Evolutionary conservation across 352 stramenopile species (phyloP).

Genomic region (Phytophthora hybrid): DNA sequence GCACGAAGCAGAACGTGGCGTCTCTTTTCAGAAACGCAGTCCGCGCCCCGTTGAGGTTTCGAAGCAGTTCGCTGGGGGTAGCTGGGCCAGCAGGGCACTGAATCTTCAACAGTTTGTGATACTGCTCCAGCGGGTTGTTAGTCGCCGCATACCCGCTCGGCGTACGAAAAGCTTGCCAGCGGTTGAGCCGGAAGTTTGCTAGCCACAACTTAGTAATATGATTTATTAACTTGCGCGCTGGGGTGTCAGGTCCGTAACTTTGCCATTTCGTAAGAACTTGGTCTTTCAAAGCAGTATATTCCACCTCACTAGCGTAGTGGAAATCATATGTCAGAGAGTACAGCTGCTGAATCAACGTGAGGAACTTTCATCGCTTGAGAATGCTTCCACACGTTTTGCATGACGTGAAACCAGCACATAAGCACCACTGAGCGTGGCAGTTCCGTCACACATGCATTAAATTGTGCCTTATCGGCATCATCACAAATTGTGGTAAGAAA

Average conservation of each 20-base stretch:
- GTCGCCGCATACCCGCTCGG: slow-evolving; percentile 5
- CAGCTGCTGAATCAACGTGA: neutral
- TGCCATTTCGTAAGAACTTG: slow-evolving; percentile 8
- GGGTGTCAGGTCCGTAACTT: neutral
- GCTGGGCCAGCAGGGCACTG: neutral
- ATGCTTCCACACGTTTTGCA: slow-evolving; percentile 15
- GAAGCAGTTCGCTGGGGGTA: slow-evolving; percentile 5
- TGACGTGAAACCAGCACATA: slow-evolving; percentile 16
- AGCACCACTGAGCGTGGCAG: slow-evolving; percentile 1
- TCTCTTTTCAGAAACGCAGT: slow-evolving; percentile 4
- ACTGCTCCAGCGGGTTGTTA: slow-evolving; percentile 16
- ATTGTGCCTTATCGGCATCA: slow-evolving; percentile 12
- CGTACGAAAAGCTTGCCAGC: slow-evolving; percentile 11
- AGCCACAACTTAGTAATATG: slow-evolving; percentile 2
- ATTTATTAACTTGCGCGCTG: neutral
- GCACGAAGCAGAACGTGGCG: neutral
- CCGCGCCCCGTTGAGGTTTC: neutral
- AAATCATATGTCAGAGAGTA: slow-evolving; percentile 13
- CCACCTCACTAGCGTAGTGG: neutral
- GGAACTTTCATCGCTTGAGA: neutral
- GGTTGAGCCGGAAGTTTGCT: neutral
- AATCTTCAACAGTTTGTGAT: neutral
- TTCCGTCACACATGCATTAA: slow-evolving; percentile 6
- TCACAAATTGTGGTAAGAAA: neutral
- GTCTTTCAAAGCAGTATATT: neutral